Evolutionary conservation across 2,329 filamentous ascomycete genomes (phyloP), one percentile per base, ranked within the genome.

Genomic region (Diaporthe sp.): DNA sequence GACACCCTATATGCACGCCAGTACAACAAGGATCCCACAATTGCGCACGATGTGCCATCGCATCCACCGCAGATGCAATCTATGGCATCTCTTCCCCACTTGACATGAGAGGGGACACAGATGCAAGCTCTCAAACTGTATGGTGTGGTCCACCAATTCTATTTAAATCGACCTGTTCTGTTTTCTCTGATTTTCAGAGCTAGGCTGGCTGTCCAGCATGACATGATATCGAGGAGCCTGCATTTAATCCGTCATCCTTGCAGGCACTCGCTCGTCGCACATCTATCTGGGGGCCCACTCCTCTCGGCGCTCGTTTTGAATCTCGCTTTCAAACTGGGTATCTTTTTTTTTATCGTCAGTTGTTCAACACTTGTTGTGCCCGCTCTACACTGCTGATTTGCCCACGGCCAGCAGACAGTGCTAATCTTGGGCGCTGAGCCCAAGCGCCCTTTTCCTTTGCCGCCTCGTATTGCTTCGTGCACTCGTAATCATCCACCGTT

Each of bases 241-340:
- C 44, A 37, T 37, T 50, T 51, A 6, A 35, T 32, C 30, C 12
- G 17, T 19, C 44, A 9, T 51, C 10, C 61, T 51, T 17, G 44
- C 22, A 50, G 30, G 25, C 44, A 25, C 4, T 47, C 27, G 12
- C 2, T 17, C 19, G 9, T 66, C 32, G 37, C 61, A 19, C 44
- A 25, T 51, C 44, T 51, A 66, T 27, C 22, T 53, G 44, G 22
- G 27, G 9, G 17, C 8, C 35, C 32, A 27, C 15, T 39, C 22
- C 25, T n/a, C 35, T 53, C 32, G 27, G n/a, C 15, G 47, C 51
- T 51, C n/a, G 10, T 22, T 51, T 27, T 68, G 63, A 68, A 53
- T 7, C 30, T 53, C 8, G 15, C n/a, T 53, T 53, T 53, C 63
- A 53, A 53, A 30, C n/a, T 68, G 63, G 63, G 63, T 68, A 68